Base-by-base conservation (phyloP, 345 rosid genomes). In the Salix exigua region DNA sequence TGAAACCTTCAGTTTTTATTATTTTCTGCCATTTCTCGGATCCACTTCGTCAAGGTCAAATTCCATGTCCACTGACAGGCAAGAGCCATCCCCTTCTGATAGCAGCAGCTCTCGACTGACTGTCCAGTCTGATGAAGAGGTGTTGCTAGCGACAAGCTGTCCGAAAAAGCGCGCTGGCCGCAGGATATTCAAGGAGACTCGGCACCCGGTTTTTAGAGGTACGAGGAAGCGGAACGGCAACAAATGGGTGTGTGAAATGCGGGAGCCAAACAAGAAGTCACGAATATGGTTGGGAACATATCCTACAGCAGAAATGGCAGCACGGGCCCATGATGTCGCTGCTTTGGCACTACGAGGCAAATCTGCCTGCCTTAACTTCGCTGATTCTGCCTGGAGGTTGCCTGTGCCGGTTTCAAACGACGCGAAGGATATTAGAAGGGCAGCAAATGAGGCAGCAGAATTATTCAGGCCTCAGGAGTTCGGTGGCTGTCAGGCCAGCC, bases 221-320 rank as follows among this genome's bases (percentile, higher is more conserved):
- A 87, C 90, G 14, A 73, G 97, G 4, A 76, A 62, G 38, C 85
- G 94, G 68, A 89, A 92, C 66, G 87, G 80, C 0, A 78, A 87
- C 74, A 92, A 87, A 73, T 92, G 97, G 97, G 97, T 92, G 9
- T 89, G 94, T 30, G 97, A 92, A 53, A 40, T 92, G 40, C 83
- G 97, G 1, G 90, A 88, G 30, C 97, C 94, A 0, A 87, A 55
- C 35, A 83, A 85, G 63, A 85, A 88, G 64, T 75, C 90, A 0
- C 88, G 97, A 2, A 86, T 92, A 23, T 92, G 97, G 97, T 89
- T 92, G 1, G 97, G 97, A 0, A 92, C 97, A 3, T 92, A 90
- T 66, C 91, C 94, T 1, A 88, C 90, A 0, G 86, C 97, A 0
- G 94, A 92, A 62, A 90, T 90, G 97, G 97, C 97, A 0, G 97